These are phyloP conservation scores for Kodamaea fungicola DNA, from an alignment of 1,139 yeast species.

Conservation along the genomic window DNA sequence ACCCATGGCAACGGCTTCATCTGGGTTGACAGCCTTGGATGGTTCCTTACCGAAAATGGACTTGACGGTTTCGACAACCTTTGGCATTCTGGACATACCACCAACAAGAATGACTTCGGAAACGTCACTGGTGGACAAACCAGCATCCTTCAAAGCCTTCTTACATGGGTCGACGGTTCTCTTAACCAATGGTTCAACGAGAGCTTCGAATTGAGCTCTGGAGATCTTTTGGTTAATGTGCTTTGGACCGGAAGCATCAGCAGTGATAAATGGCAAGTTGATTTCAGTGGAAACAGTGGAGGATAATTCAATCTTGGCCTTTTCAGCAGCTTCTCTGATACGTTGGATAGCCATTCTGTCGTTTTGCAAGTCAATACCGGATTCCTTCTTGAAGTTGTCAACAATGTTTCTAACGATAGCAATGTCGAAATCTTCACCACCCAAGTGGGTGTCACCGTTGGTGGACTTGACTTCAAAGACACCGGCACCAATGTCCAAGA, in stretches of 20 bases:
- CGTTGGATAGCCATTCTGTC: constrained; percentile 99
- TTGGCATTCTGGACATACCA: constrained; percentile 99
- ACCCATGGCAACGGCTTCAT: constrained; percentile 99
- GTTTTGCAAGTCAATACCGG: constrained; percentile 80
- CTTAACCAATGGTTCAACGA: constrained; percentile 89
- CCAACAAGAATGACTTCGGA: constrained; percentile 97
- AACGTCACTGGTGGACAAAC: constrained; percentile 76
- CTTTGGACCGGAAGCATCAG: constrained; percentile 96
- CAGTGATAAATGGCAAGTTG: constrained; percentile 95
- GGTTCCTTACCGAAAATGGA: constrained; percentile 91
- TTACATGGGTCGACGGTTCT: constrained; percentile 95
- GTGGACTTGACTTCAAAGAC: constrained; percentile 87
- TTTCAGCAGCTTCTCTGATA: constrained; percentile 99
- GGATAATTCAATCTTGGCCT: constrained; percentile 97
- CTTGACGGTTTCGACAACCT: constrained; percentile 96
- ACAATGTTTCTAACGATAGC: constrained; percentile 85
- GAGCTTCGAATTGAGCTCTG: constrained; percentile 88
- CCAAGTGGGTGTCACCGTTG: constrained; percentile 87
- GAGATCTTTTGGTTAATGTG: constrained; percentile 92
- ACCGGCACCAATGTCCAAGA: constrained; percentile 82
- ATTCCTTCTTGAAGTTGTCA: constrained; percentile 87
- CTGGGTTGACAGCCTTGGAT: constrained; percentile 98
- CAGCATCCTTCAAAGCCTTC: constrained; percentile 97
- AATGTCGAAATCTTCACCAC: constrained; percentile 89
- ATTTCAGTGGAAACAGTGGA: constrained; percentile 92